phyloP scores from a whole-genome alignment of 2,329 filamentous ascomycete species.

The Byssothecium circinans region DNA sequence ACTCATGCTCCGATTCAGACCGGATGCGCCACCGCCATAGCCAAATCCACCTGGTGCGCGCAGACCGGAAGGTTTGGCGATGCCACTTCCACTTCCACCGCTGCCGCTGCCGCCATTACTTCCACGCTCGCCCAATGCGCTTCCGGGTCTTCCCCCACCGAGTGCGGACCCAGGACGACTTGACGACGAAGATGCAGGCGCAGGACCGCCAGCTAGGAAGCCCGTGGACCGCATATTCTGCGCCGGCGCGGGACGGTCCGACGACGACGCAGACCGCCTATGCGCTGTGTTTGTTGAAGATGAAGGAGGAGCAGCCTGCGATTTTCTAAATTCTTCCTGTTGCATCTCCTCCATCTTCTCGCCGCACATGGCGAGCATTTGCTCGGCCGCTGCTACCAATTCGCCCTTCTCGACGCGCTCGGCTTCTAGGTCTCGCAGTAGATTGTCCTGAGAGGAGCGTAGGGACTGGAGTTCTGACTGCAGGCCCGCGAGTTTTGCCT shows the following conservation, averaged over 20 bases:
- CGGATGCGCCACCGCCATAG: conserved; percentile 35
- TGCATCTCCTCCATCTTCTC: conserved; percentile 45
- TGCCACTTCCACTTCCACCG: no score
- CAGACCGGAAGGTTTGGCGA: conserved; percentile 61
- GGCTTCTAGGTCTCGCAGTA: conserved; percentile 67
- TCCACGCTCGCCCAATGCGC: conserved; percentile 27
- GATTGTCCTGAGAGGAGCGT: conserved; percentile 67
- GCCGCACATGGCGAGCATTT: conserved; percentile 72
- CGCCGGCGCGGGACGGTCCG: conserved; percentile 13
- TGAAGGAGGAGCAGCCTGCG: conserved; percentile 42
- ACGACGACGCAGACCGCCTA: conserved; percentile 12
- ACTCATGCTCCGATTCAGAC: conserved; percentile 38
- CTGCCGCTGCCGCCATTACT: conserved; percentile 15
- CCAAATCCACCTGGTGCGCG: conserved; percentile 57
- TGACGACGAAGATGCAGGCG: not conserved
- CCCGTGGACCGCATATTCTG: conserved; percentile 32
- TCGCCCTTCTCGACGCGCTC: conserved; percentile 84
- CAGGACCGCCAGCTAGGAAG: conserved; percentile 30
- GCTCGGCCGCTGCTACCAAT: conserved; percentile 77
- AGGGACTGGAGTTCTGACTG: conserved; percentile 71
- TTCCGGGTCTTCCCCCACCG: conserved; percentile 26
- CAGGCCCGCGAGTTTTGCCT: conserved; percentile 74
- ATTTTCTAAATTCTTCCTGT: conserved; percentile 54
- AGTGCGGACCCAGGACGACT: conserved; percentile 31
- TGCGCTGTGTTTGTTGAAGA: conserved; percentile 10